Conservation (phyloP, 2,329 filamentous ascomycete species). For the Penicillium sp. region DNA sequence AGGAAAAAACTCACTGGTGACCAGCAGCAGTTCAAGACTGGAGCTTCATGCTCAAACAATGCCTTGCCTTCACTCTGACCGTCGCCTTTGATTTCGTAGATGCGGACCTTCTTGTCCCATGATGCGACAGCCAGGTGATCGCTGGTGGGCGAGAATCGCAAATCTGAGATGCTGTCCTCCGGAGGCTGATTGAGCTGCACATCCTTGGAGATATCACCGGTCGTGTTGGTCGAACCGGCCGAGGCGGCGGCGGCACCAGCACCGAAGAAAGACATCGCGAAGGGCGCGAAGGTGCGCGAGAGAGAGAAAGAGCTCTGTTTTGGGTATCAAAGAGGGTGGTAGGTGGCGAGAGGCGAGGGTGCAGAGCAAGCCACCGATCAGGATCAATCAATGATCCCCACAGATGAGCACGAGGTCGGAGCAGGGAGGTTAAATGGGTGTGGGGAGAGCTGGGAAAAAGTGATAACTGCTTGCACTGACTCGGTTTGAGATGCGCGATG, state of each 20-base stretch:
- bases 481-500: constrained; percentile 12
- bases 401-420: not conserved
- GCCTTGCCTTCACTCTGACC: constrained; percentile 83
- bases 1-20: constrained; percentile 65
- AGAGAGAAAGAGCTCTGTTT: constrained; percentile 8
- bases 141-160: constrained; percentile 72
- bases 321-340: not conserved
- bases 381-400: not conserved
- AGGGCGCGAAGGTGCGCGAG: constrained; percentile 14
- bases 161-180: constrained; percentile 83
- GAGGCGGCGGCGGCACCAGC: constrained; percentile 50
- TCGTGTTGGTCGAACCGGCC: constrained; percentile 61
- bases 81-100: constrained; percentile 81
- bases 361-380: not conserved
- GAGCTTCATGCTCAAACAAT: constrained; percentile 78
- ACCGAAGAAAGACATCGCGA: constrained; percentile 53
- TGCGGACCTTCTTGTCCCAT: constrained; percentile 97
- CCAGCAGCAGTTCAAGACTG: constrained; percentile 82
- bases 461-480: constrained; percentile 2
- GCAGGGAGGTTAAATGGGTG: constrained; percentile 1
- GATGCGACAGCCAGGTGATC: constrained; percentile 87
- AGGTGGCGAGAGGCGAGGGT: not conserved
- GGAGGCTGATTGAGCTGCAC: constrained; percentile 75
- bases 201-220: constrained; percentile 89
- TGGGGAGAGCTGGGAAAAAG: constrained; percentile 8